Conservation (phyloP, 2,329 filamentous ascomycete genomes). For the Pseudodiploospora longispora region DNA sequence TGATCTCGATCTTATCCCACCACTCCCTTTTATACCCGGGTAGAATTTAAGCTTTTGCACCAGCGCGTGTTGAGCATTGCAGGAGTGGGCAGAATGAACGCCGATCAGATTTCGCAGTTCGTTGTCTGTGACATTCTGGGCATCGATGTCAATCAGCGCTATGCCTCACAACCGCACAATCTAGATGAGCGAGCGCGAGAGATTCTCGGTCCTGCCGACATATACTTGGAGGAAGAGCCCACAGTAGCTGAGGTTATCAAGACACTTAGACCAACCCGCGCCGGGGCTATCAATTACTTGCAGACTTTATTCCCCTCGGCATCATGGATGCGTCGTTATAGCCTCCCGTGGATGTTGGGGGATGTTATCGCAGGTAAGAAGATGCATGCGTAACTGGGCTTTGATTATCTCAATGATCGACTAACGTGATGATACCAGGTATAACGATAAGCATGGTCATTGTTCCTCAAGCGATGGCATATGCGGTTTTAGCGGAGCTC, state of each 20-base stretch:
- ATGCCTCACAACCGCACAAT: slow-evolving; percentile 16
- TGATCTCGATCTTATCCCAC: no score
- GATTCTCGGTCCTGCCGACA: slow-evolving; percentile 17
- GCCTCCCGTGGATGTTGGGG: slow-evolving; percentile 62
- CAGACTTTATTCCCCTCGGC: slow-evolving; percentile 54
- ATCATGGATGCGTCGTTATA: slow-evolving; percentile 64
- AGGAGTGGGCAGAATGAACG: no score
- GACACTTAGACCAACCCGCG: slow-evolving; percentile 42
- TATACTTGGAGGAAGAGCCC: slow-evolving; percentile 57
- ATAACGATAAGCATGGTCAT: slow-evolving; percentile 57
- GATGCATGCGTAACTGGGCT: background rate
- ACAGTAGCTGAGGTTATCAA: slow-evolving; percentile 54
- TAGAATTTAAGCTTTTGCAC: no score
- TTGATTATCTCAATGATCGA: background rate
- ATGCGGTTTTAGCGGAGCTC: slow-evolving; percentile 63
- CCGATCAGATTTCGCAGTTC: slow-evolving; percentile 7
- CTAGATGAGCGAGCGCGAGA: slow-evolving; percentile 18
- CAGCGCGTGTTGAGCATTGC: no score
- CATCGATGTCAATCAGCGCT: slow-evolving; percentile 22
- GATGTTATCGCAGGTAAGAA: slow-evolving; percentile 61
- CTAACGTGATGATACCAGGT: slow-evolving; percentile 13
- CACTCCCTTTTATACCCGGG: no score
- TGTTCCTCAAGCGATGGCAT: slow-evolving; percentile 74
- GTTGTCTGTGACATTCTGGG: slow-evolving; percentile 21
- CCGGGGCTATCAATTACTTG: slow-evolving; percentile 42